Conservation (phyloP, 2,329 filamentous ascomycete genomes). For the Aspergillus sp. region DNA sequence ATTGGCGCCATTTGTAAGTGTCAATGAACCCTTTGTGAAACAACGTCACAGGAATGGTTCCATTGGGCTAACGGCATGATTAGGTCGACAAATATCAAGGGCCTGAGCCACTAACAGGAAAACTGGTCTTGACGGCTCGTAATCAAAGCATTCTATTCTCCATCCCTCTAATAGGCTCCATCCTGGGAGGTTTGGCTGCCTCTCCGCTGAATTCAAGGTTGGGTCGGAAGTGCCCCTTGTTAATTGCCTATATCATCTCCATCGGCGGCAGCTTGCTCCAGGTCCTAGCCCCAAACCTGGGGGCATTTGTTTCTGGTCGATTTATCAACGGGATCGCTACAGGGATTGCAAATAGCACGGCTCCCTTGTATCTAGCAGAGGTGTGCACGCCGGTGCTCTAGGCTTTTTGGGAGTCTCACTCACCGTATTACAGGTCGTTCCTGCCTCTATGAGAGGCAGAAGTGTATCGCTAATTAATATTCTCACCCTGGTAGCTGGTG, state of each 20-base stretch:
- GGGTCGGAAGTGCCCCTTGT: slow-evolving; percentile 39
- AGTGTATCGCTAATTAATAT: slow-evolving; percentile 36
- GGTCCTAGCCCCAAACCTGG: slow-evolving; percentile 39
- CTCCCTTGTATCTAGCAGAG: slow-evolving; percentile 41
- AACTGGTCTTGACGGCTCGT: slow-evolving; percentile 31
- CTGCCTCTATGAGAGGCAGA: slow-evolving; percentile 33
- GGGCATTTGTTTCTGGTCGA: slow-evolving; percentile 36
- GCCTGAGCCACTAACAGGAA: slow-evolving; percentile 24
- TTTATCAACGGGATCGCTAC: slow-evolving; percentile 36
- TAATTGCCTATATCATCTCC: slow-evolving; percentile 35
- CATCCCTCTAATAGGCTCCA: slow-evolving; percentile 38
- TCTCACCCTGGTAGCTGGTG: slow-evolving; percentile 33
- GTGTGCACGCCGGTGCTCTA: slow-evolving; percentile 10
- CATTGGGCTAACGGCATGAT: background rate
- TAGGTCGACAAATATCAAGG: slow-evolving; percentile 36
- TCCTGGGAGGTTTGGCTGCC: slow-evolving; percentile 35
- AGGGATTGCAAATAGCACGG: slow-evolving; percentile 37
- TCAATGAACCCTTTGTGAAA: background rate
- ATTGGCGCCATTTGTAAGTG: slow-evolving; percentile 29
- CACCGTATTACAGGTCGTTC: slow-evolving; percentile 29
- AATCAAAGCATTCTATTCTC: slow-evolving; percentile 41
- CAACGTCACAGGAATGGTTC: background rate
- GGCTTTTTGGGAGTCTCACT: background rate
- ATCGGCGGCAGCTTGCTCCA: slow-evolving; percentile 38
- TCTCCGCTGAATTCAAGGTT: slow-evolving; percentile 36